Evolutionary conservation across 148 eudicot genomes (phyloP), one percentile per base, ranked within the genome.

Genomic region (Oxyria digyna): DNA sequence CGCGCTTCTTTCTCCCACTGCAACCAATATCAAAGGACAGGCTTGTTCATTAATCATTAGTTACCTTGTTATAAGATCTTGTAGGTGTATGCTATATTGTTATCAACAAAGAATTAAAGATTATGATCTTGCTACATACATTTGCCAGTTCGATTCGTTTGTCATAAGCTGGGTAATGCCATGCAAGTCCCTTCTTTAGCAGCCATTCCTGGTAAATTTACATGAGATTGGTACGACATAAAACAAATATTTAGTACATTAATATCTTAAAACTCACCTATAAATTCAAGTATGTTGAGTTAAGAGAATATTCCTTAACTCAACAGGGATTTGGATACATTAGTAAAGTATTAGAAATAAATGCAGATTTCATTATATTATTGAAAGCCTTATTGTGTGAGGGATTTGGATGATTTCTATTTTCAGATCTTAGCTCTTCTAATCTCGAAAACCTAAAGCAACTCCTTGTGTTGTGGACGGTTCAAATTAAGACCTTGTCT

Each of bases 151-250:
- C 88, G 23, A 85, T 74, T 1, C 95, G 87, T 59, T 66, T 75
- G 74, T 90, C 97, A 65, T 94, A 88, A 31, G 92, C 98, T 70
- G 82, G 76, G 57, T 90, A 90, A 26, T 94, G 98, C 98, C 98
- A 94, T 49, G 88, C 98, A 15, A 88, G 74, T 49, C 98, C 98
- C 74, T 90, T 94, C 91, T 94, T 94, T 40, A 94, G 86, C 97
- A 90, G 83, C 65, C 50, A 20, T 74, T 94, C 98, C 96, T 94
- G 59, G 11, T 35, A n/a, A n/a, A n/a, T 48, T 35, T 35, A 35
- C 38, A 35, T 35, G 3, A 35, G 38, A 2, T 35, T 35, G 38
- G 38, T 35, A 35, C 4, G 38, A 35, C 38, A 2, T n/a, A n/a
- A n/a, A n/a, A n/a, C n/a, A n/a, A n/a, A n/a, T n/a, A n/a, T n/a